Percentiles rank a stretch among this genome's conserved stretches.
Evolutionary conservation across 805 yeast species (phyloP).

Genomic region (Debaryomyces prosopidis): DNA sequence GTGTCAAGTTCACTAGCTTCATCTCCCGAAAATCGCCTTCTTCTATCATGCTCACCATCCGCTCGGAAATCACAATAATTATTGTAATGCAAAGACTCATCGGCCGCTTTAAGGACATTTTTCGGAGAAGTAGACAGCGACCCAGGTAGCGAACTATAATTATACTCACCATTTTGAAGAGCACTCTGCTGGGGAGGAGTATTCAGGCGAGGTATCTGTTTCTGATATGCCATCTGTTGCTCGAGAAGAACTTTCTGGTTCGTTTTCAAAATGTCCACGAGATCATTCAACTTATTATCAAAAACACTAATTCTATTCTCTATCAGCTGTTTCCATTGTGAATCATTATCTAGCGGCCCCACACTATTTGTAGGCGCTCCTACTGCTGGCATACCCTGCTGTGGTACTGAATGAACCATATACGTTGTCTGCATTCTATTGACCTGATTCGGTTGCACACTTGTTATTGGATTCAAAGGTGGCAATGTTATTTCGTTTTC

Average conservation of each 20-base stretch:
- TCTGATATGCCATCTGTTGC: background rate
- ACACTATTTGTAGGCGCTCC: background rate
- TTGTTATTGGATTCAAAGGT: constrained; percentile 12
- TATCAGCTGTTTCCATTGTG: constrained; percentile 34
- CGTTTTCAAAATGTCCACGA: constrained; percentile 33
- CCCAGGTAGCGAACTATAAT: background rate
- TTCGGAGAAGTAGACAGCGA: background rate
- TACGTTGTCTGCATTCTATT: constrained; percentile 1
- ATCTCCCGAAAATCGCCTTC: background rate
- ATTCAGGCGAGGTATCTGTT: background rate
- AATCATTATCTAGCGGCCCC: constrained; percentile 9
- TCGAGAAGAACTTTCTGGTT: constrained; percentile 26
- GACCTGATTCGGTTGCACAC: background rate
- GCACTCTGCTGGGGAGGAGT: background rate
- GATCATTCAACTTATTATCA: constrained; percentile 37
- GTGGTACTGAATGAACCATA: background rate
- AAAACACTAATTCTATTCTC: constrained; percentile 36
- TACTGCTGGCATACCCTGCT: background rate
- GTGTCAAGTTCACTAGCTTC: background rate
- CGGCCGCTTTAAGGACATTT: background rate
- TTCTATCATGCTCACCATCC: background rate
- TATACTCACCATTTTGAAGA: background rate
- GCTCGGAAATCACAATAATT: background rate
- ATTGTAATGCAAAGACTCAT: background rate
- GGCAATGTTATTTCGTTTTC: constrained; percentile 13